phyloP scores from a whole-genome alignment of 768 basidiomycete species.

The Piloderma croceum region DNA sequence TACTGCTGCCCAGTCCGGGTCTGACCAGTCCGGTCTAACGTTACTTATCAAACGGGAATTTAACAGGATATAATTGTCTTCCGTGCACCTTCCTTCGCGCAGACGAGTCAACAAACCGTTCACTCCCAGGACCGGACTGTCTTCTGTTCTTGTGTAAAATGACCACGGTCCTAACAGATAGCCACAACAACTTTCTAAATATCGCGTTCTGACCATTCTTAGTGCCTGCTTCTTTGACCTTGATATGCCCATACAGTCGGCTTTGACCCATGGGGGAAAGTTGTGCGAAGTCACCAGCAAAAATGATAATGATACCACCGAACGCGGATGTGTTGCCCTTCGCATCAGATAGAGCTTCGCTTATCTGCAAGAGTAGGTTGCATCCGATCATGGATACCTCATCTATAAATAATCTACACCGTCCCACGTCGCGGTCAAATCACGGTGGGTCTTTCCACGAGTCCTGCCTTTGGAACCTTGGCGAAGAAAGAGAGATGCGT shows the following conservation, averaged over 20 bases:
- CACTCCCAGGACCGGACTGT: conserved; percentile 20
- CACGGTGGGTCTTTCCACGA: conserved; percentile 7
- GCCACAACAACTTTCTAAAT: conserved; percentile 31
- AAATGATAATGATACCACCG: conserved; percentile 37
- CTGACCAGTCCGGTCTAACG: neutral
- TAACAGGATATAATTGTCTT: conserved; percentile 20
- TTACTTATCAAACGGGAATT: conserved; percentile 9
- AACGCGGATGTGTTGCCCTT: conserved; percentile 26
- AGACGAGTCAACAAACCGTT: conserved; percentile 16
- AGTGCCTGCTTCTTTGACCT: neutral
- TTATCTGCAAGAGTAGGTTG: conserved; percentile 24
- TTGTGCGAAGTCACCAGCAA: conserved; percentile 41
- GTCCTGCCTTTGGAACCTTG: conserved; percentile 3
- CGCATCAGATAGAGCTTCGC: conserved; percentile 25
- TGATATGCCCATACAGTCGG: conserved; percentile 15
- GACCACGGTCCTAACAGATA: conserved; percentile 25
- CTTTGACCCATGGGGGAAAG: conserved; percentile 31
- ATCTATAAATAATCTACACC: conserved; percentile 23
- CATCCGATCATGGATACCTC: conserved; percentile 37
- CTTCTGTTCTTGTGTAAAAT: conserved; percentile 21
- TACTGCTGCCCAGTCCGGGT: conserved; percentile 18
- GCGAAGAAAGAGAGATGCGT: conserved; percentile 25
- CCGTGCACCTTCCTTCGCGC: conserved; percentile 21
- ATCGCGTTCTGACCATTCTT: conserved; percentile 16
- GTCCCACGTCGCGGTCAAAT: conserved; percentile 28